Evolutionary conservation across 768 basidiomycete genomes (phyloP).

Genomic region (Rickenella mellea): DNA sequence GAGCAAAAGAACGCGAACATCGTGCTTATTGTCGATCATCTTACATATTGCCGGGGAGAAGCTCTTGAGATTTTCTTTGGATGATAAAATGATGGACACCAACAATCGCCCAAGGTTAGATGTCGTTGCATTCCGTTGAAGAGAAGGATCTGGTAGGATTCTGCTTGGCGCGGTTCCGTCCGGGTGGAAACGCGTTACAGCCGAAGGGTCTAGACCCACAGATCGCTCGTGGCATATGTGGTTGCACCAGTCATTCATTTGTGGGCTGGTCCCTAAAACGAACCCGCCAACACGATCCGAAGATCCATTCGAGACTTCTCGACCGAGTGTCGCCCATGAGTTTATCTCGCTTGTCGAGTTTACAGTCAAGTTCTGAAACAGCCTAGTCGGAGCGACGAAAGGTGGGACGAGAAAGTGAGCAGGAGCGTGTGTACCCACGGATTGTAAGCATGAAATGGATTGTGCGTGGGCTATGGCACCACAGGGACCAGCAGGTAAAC

Average conservation of each 20-base stretch:
- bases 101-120: too few relatives aligned
- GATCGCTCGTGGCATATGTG: neutral
- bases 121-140: neutral
- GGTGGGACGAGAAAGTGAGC: slow-evolving; percentile 58
- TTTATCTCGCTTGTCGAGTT: slow-evolving; percentile 7
- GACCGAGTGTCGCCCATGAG: slow-evolving; percentile 20
- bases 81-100: slow-evolving; percentile 28
- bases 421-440: too few relatives aligned
- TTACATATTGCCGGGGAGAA: slow-evolving; percentile 10
- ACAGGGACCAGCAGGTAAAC: slow-evolving; percentile 33
- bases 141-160: too few relatives aligned
- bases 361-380: slow-evolving; percentile 17
- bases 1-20: slow-evolving; percentile 7
- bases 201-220: neutral
- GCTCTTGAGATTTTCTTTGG: slow-evolving; percentile 6
- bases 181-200: slow-evolving; percentile 3
- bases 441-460: slow-evolving; percentile 23
- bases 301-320: slow-evolving; percentile 14
- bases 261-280: slow-evolving; percentile 9
- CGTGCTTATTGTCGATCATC: slow-evolving; percentile 5
- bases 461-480: slow-evolving; percentile 18
- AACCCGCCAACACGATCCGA: slow-evolving; percentile 25
- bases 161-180: slow-evolving; percentile 2
- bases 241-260: slow-evolving; percentile 4
- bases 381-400: slow-evolving; percentile 35